Conservation (phyloP, 306 rosid species). For the Prunus mongolica region DNA sequence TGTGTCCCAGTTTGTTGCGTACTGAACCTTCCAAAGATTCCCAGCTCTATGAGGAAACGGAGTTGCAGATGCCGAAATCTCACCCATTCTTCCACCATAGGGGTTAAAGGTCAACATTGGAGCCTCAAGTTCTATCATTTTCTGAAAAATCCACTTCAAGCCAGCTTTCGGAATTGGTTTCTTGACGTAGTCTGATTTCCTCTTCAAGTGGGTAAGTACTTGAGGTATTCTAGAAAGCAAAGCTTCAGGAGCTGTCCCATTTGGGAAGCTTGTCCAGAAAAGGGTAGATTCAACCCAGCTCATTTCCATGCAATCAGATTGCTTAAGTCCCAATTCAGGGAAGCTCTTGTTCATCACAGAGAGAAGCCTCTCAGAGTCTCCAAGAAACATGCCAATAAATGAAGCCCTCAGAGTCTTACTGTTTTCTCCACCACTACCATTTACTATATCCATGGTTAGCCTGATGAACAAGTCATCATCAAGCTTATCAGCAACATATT, state of each 20-base stretch:
- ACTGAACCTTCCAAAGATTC: conserved; percentile 25
- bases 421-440: neutral
- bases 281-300: conserved; percentile 32
- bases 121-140: conserved; percentile 16
- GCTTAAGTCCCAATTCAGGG: conserved; percentile 27
- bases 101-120: conserved; percentile 29
- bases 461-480: conserved; percentile 35
- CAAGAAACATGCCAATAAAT: conserved; percentile 28
- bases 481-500: conserved; percentile 28
- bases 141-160: conserved; percentile 21
- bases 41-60: conserved; percentile 33
- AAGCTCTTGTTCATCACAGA: conserved; percentile 25
- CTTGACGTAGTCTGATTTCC: conserved; percentile 30
- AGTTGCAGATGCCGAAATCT: conserved; percentile 17
- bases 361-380: conserved; percentile 25
- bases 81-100: conserved; percentile 32
- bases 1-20: conserved; percentile 22
- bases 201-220: conserved; percentile 15
- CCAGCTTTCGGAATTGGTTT: conserved; percentile 29
- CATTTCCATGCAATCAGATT: conserved; percentile 24
- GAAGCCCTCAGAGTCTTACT: conserved; percentile 25
- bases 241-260: conserved; percentile 13
- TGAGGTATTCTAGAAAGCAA: conserved; percentile 27
- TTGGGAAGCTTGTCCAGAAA: conserved; percentile 26
- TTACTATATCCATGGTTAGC: conserved; percentile 24